Base-by-base conservation (phyloP, 305 asterid species). In the Solanum hybrid region DNA sequence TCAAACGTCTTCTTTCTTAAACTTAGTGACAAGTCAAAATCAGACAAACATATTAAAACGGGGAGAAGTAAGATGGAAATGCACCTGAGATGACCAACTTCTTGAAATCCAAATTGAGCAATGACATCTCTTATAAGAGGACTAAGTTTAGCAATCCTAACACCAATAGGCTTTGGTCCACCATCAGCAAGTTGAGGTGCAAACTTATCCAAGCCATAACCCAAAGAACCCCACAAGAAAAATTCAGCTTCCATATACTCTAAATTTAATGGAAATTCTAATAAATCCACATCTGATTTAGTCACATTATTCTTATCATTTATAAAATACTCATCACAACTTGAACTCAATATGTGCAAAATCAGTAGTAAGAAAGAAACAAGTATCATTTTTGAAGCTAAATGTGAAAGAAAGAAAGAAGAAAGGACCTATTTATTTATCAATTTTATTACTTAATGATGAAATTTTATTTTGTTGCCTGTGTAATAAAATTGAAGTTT, bases 221-320 rank as follows among this genome's bases (percentile, higher is more conserved):
- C 99, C 7, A 93, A 51, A 36, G 98, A 94, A 26, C 94, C 96
- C 91, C 91, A 94, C 3, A 94, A 90, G 93, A 97, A 96, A 93
- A 95, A 96, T 89, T 97, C 99, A 0, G 99, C 96, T 90, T 97
- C 98, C 88, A 96, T 89, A 69, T 89, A 96, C 95, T 97, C 98
- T 82, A 97, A 89, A 90, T 97, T 97, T 46, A 96, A 51, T 0
- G 98, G 95, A 51, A 97, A 95, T 66, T 97, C 98, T 88, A 97
- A 3, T 1, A 91, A 93, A 89, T 93, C 91, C 2, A 93, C 60
- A 87, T 97, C 98, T 4, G 94, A 89, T 79, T 89, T 51, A 1
- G 98, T 92, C n/a, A 96, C 1, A 6, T 9, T 24, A 60, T 60
- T 60, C 5, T 22, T 20, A 10, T 2, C 85, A 36, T 37, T 79